Evolutionary conservation across 495 filamentous ascomycete species (phyloP).

Genomic region (Penicillium goetzii): DNA sequence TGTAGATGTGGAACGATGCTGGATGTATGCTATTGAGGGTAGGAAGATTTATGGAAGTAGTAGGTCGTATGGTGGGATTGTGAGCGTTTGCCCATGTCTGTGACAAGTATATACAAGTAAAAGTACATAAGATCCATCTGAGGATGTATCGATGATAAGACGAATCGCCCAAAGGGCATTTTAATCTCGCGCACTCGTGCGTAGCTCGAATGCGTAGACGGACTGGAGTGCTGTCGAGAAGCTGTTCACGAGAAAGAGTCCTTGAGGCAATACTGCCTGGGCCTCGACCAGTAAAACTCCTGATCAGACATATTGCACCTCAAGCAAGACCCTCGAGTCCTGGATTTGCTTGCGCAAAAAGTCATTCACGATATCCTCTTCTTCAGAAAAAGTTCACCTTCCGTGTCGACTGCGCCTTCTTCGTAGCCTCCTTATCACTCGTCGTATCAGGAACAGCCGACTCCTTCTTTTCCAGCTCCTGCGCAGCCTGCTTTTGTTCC

Average conservation of each 20-base stretch:
- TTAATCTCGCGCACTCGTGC: slow-evolving; percentile 8
- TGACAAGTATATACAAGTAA: slow-evolving; percentile 3
- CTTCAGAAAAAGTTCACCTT: slow-evolving; percentile 44
- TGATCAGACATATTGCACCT: background rate
- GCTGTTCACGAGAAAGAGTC: background rate
- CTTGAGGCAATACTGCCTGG: background rate
- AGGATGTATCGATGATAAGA: background rate
- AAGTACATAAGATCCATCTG: slow-evolving; percentile 14
- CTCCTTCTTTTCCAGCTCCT: slow-evolving; percentile 22
- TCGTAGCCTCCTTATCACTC: slow-evolving; percentile 21
- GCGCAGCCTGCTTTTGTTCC: slow-evolving; percentile 18
- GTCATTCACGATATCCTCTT: background rate
- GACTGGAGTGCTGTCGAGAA: background rate
- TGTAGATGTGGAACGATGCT: background rate
- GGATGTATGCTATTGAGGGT: background rate
- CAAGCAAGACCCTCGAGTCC: too few species aligned
- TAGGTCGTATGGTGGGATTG: background rate
- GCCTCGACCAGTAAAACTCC: background rate
- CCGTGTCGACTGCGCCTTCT: slow-evolving; percentile 26
- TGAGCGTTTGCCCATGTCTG: background rate
- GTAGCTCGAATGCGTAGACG: background rate
- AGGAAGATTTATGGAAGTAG: background rate
- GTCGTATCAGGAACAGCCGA: slow-evolving; percentile 20
- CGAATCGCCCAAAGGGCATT: slow-evolving; percentile 8
- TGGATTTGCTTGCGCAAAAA: background rate